A percentile compares a stretch with the other conserved stretches of the same genome.
Conservation (phyloP, 2,329 filamentous ascomycete genomes). For the Botrytis aclada region DNA sequence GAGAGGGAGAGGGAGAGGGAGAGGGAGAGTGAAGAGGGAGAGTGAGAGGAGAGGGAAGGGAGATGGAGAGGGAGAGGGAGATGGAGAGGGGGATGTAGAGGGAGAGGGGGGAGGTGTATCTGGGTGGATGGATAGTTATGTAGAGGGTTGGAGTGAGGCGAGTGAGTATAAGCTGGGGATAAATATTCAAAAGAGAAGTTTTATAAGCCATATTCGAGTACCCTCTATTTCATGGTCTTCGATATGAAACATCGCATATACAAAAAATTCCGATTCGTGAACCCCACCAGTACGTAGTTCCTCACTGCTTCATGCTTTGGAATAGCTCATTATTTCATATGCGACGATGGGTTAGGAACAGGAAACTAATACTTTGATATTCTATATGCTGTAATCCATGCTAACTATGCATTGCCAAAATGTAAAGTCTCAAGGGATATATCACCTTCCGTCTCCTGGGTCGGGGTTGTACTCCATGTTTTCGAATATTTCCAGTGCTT, state of each 20-base stretch:
- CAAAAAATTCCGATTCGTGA: neutral
- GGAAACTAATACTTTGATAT: neutral
- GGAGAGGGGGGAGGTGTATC: neutral
- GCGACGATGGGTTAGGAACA: neutral
- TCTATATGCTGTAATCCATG: neutral
- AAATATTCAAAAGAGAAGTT: neutral
- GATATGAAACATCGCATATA: neutral
- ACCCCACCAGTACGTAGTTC: neutral
- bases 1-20: too few relatives aligned
- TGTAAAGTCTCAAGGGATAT: neutral
- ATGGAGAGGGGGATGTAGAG: too few relatives aligned
- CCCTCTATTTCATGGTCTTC: neutral
- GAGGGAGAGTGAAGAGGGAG: too few relatives aligned
- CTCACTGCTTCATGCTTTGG: neutral
- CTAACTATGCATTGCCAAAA: neutral
- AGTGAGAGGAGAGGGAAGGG: too few relatives aligned
- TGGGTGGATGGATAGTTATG: neutral
- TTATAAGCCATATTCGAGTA: neutral
- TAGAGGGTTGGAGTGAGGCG: neutral
- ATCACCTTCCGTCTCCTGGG: neutral
- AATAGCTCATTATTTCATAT: neutral
- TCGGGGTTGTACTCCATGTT: neutral
- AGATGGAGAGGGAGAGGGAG: neutral
- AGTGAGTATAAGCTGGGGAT: neutral
- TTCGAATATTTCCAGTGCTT: neutral